Percentiles rank a stretch among this genome's conserved stretches.
These are phyloP conservation scores for Spatholobus suberectus DNA, from an alignment of 306 rosid genomes.

Conservation along the genomic window DNA sequence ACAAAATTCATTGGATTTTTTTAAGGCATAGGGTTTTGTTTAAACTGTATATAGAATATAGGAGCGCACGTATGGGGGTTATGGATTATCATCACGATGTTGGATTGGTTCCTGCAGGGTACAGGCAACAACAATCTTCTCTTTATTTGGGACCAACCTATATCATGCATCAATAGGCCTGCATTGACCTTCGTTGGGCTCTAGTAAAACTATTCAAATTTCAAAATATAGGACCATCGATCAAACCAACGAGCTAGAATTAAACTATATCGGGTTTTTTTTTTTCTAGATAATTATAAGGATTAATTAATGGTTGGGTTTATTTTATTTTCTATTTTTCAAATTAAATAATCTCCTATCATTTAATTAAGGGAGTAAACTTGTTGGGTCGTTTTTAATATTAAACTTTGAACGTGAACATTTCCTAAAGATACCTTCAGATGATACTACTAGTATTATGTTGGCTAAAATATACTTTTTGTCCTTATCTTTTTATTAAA, in stretches of 20 bases:
- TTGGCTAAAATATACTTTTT: no score
- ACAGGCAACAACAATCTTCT: background rate
- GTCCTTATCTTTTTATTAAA: no score
- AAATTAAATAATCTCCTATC: background rate
- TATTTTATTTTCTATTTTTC: background rate
- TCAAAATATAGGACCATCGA: background rate
- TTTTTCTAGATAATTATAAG: background rate
- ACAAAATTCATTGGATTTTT: background rate
- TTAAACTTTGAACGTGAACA: background rate
- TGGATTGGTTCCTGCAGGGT: background rate
- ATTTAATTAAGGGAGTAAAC: background rate
- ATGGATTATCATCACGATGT: background rate
- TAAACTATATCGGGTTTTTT: background rate
- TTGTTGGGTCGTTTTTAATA: background rate
- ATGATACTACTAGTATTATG: background rate
- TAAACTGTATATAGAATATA: background rate
- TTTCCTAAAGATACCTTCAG: background rate
- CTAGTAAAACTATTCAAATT: background rate
- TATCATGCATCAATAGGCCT: background rate
- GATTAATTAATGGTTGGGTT: background rate
- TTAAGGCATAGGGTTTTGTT: background rate
- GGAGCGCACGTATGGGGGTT: background rate
- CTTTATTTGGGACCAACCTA: background rate
- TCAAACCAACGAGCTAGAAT: background rate
- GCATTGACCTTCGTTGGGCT: background rate